Evolutionary conservation across 176 grass and related monocot species (phyloP).

Genomic region (Chloris gayana): DNA sequence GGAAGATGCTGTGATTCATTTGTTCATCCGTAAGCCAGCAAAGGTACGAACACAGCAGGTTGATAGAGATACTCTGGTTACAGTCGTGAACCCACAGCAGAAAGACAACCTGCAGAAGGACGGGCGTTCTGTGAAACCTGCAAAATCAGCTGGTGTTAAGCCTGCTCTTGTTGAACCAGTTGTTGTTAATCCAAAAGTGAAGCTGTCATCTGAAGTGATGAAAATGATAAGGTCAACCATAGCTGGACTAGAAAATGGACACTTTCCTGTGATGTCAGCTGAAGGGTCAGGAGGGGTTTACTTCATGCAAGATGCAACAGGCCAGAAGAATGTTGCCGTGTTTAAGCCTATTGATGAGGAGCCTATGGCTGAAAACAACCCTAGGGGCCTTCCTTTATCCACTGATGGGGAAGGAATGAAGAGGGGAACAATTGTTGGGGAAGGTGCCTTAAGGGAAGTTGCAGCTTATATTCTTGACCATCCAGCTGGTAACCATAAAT

Average conservation of each 20-base stretch:
- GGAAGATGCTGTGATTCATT: constrained; percentile 64
- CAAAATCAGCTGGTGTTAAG: constrained; percentile 30
- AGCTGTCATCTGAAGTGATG: constrained; percentile 49
- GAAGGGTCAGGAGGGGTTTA: constrained; percentile 83
- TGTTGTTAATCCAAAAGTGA: constrained; percentile 50
- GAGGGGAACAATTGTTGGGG: constrained; percentile 66
- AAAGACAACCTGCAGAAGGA: constrained; percentile 41
- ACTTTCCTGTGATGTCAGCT: constrained; percentile 61
- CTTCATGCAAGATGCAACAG: constrained; percentile 71
- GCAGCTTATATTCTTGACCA: constrained; percentile 86
- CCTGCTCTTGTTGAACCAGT: constrained; percentile 58
- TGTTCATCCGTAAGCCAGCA: constrained; percentile 65
- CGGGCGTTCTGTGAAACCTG: constrained; percentile 28
- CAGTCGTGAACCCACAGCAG: constrained; percentile 44
- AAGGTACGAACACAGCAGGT: constrained; percentile 52
- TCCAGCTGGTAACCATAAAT: constrained; percentile 28
- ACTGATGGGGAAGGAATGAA: constrained; percentile 83
- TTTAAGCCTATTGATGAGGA: constrained; percentile 93
- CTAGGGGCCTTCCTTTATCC: constrained; percentile 60
- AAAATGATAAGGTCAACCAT: constrained; percentile 50
- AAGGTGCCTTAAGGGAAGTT: constrained; percentile 80
- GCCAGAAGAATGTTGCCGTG: constrained; percentile 58
- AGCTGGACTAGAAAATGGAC: constrained; percentile 58
- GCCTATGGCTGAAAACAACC: constrained; percentile 78
- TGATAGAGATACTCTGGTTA: constrained; percentile 56